Evolutionary conservation across 768 basidiomycete species (phyloP).

Genomic region (Macrolepiota dolichaula): DNA sequence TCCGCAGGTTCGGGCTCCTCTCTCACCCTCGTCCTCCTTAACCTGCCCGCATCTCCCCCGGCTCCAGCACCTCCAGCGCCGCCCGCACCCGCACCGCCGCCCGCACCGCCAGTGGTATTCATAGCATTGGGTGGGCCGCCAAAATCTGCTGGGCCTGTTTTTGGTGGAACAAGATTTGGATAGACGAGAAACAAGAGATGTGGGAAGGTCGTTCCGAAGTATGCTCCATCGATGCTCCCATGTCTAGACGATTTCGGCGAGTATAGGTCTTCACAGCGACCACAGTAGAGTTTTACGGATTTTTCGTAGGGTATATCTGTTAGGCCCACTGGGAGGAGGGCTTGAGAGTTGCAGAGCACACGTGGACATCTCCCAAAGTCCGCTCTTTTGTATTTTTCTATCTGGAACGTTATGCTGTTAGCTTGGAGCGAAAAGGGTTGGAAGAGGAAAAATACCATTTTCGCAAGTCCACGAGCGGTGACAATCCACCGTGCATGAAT

Average conservation of each 20-base stretch:
- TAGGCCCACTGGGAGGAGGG: slow-evolving; percentile 94
- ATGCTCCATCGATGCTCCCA: slow-evolving; percentile 96
- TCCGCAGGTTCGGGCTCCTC: slow-evolving; percentile 62
- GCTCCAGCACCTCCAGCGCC: slow-evolving; percentile 17
- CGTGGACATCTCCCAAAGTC: slow-evolving; percentile 99
- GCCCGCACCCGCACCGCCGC: neutral
- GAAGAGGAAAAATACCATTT: neutral
- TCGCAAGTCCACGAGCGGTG: neutral
- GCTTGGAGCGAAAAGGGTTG: neutral
- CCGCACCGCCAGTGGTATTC: slow-evolving; percentile 9
- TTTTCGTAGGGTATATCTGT: slow-evolving; percentile 98
- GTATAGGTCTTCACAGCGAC: slow-evolving; percentile 97
- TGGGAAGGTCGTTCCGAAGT: slow-evolving; percentile 97
- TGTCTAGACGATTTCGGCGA: slow-evolving; percentile 96
- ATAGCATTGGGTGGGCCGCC: slow-evolving; percentile 14
- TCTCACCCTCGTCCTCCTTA: slow-evolving; percentile 31
- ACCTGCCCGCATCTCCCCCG: slow-evolving; percentile 19
- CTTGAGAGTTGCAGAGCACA: slow-evolving; percentile 91
- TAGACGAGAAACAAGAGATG: slow-evolving; percentile 98
- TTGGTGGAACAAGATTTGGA: slow-evolving; percentile 86
- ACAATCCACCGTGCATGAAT: neutral
- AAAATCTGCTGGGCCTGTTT: slow-evolving; percentile 47
- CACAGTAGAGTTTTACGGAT: slow-evolving; percentile 98
- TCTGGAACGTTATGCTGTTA: slow-evolving; percentile 32
- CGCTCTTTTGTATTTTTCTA: slow-evolving; percentile 97